Evolutionary conservation across 2,329 filamentous ascomycete species (phyloP), one percentile per base, ranked within the genome.

Genomic region (Phaeosphaeriaceae sp.): DNA sequence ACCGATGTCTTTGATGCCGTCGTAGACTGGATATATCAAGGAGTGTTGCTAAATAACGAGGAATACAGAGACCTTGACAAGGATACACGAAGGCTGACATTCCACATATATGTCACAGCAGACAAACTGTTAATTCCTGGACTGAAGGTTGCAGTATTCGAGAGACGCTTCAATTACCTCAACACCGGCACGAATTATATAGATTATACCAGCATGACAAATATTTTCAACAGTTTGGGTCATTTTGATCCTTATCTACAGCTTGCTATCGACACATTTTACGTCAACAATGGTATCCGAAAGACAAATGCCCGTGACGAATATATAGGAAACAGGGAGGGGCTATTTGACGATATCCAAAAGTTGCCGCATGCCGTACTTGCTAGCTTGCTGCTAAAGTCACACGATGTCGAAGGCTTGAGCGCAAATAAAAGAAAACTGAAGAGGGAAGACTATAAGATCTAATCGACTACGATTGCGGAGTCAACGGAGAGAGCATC

Each of bases 21-120:
- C 5, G 37, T 54, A 6, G 52, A 46, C 20, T 51, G 48, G 52
- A 13, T 51, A 8, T 51, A 51, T n/a, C 44, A 51, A 17, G 39
- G 29, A 13, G 17, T 4, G 23, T 20, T 54, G 6, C 42, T 15
- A 26, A 26, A 26, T 3, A 13, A 13, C 13, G 13, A 9, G 13
- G 6, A 21, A 5, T 18, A 2, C 8, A 29, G 15, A n/a, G 4
- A 6, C 16, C 13, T 13, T 23, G 23, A 6, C n/a, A 34, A 15
- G 15, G n/a, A 4, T 34, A 11, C 7, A 13, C 9, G 11, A 7
- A 32, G 13, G 13, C 16, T 13, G 37, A 39, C 3, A 6, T 7
- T 26, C 20, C 32, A 12, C 20, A n/a, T 15, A 36, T 46, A 46
- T 20, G 3, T 36, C 29, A 20, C 35, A 13, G 37, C 29, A 7